Percentiles rank a stretch among this genome's conserved stretches.
These are phyloP conservation scores for Pythium phragmiticola DNA, from an alignment of 352 stramenopile species.

Conservation along the genomic window DNA sequence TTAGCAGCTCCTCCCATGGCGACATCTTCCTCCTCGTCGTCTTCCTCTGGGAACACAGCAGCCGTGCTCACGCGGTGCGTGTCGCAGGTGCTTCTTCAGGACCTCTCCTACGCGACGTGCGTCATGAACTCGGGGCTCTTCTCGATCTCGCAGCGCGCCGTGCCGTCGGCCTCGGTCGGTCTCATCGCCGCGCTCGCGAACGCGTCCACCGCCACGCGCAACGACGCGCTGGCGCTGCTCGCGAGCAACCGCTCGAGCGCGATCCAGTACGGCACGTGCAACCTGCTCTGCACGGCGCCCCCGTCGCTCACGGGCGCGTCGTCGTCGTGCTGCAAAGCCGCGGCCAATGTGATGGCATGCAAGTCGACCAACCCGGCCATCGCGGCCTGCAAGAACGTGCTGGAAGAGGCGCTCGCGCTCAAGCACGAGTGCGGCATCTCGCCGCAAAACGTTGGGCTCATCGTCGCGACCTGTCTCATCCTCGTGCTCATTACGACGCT, in stretches of 20 bases:
- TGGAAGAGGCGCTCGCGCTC: conserved; percentile 41
- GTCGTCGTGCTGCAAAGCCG: conserved; percentile 9
- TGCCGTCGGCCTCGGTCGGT: conserved; percentile 24
- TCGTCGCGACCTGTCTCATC: conserved; percentile 27
- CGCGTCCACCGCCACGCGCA: conserved; percentile 1
- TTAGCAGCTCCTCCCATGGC: background rate
- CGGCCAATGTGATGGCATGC: conserved; percentile 25
- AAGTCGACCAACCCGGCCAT: conserved; percentile 16
- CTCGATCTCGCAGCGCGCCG: conserved; percentile 14
- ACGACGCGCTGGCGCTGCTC: background rate
- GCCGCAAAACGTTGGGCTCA: conserved; percentile 33
- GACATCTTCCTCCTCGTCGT: conserved; percentile 3
- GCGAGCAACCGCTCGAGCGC: background rate
- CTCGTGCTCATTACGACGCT: conserved; percentile 26
- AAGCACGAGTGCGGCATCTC: conserved; percentile 45
- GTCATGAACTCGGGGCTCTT: conserved; percentile 74
- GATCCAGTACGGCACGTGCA: conserved; percentile 11
- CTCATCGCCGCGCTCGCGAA: conserved; percentile 15
- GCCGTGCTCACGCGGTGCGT: conserved; percentile 40
- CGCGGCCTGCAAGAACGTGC: conserved; percentile 24
- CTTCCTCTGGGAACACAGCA: background rate
- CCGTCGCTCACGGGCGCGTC: conserved; percentile 6
- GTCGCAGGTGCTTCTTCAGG: conserved; percentile 37
- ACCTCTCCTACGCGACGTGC: conserved; percentile 51
- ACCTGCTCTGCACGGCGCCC: conserved; percentile 21